These are phyloP conservation scores for Pelargonium australe DNA, from an alignment of 441 rosid genomes.

Conservation along the genomic window DNA sequence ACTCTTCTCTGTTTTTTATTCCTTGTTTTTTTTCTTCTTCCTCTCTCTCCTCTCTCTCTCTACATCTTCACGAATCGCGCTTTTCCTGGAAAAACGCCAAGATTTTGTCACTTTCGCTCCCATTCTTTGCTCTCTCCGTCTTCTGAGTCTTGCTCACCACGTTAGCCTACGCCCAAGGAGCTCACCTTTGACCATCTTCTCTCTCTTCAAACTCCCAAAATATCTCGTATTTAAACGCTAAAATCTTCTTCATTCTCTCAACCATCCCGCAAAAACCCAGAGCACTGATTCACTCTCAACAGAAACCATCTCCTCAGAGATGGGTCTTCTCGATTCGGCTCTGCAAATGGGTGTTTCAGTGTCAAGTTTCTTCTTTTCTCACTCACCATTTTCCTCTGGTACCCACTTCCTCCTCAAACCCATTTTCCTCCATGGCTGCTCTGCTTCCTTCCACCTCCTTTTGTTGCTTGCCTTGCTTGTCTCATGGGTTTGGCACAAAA, in stretches of 20 bases:
- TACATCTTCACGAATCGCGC: too few species aligned
- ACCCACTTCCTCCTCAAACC: constrained; percentile 38
- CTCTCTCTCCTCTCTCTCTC: too few species aligned
- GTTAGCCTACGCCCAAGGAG: constrained; percentile 14
- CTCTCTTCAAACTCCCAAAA: too few species aligned
- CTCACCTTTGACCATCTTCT: not conserved
- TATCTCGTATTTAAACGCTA: not conserved
- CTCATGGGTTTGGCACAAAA: constrained; percentile 35
- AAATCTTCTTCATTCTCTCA: not conserved
- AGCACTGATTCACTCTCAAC: not conserved
- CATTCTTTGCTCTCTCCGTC: constrained; percentile 15
- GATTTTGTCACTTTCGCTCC: not conserved
- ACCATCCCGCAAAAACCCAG: too few species aligned
- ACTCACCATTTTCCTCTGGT: constrained; percentile 24
- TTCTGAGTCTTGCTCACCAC: constrained; percentile 13
- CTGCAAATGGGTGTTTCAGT: not conserved
- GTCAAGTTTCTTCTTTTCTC: not conserved
- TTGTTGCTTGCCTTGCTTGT: constrained; percentile 42
- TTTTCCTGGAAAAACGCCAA: not conserved
- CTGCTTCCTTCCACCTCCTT: constrained; percentile 44
- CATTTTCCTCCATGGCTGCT: constrained; percentile 38
- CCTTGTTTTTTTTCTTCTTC: too few species aligned
- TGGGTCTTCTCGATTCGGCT: not conserved
- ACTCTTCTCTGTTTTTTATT: too few species aligned
- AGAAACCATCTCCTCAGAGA: not conserved